Evolutionary conservation across 192 early-diverging fungal genomes (phyloP), one percentile per base, ranked within the genome.

Genomic region (Phlyctochytrium bullatum): DNA sequence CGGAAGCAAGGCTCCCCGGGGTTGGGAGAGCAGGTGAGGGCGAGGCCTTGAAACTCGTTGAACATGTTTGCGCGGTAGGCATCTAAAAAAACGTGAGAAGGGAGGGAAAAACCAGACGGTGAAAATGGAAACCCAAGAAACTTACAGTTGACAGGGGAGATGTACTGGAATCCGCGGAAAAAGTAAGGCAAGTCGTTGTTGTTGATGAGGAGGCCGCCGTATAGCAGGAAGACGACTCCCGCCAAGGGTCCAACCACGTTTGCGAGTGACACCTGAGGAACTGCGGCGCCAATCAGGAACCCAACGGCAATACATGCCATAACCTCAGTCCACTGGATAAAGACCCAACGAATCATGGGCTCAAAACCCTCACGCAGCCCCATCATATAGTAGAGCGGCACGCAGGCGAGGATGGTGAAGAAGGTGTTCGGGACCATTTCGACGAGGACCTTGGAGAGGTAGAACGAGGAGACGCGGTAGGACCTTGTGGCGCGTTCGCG

Each of bases 401-500:
- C 36, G 20, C 68, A 64, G 30, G 74, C 34, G 32, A 77, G 23
- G 12, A 74, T 47, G 1, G 69, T 69, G 34, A 30, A 62, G 12
- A 71, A n/a, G 33, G 63, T 36, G 14, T 63, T 27, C 52, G 79
- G 64, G 69, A 80, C 52, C 29, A 75, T 25, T 27, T 57, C 76
- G 20, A 82, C 81, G 17, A 88, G 73, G 63, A 84, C 66, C 71
- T 88, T 89, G 33, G 88, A 85, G 24, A 88, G 32, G 61, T 80
- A 91, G 56, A 79, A 86, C 23, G 86, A 74, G 1, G 81, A 78
- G 36, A 85, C 68, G 25, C 88, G 76, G 80, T 87, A 91, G 27
- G 83, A 78, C 1, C 86, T 86, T 35, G 78, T 71, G 6, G 86
- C 82, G 0, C 89, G 78, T 77, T 91, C 90, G 0, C 87, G 80